Evolutionary conservation across 306 rosid genomes (phyloP).

Genomic region (Boehmeria nivea): DNA sequence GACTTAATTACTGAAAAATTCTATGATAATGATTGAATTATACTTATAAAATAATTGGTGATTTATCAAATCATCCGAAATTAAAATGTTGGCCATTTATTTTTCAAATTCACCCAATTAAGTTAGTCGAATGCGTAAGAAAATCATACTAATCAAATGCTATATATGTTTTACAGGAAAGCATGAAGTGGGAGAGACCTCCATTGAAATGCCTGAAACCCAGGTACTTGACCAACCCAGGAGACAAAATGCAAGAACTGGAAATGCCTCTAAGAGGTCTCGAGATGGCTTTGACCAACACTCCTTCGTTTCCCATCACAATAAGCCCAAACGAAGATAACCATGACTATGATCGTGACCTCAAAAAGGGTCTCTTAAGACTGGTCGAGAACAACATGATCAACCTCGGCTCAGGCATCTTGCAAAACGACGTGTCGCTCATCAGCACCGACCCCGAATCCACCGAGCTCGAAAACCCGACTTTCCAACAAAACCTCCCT

Average conservation of each 20-base stretch:
- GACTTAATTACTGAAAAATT: no score
- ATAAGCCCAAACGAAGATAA: background rate
- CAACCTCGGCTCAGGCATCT: constrained; percentile 20
- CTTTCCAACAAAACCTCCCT: constrained; percentile 38
- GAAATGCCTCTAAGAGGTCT: constrained; percentile 46
- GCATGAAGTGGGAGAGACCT: constrained; percentile 59
- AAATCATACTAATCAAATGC: no score
- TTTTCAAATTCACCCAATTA: no score
- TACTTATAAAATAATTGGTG: no score
- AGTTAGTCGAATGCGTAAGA: no score
- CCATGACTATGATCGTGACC: constrained; percentile 21
- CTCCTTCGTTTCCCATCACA: constrained; percentile 35
- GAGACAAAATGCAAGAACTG: constrained; percentile 32
- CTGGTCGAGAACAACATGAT: constrained; percentile 33
- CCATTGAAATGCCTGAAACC: constrained; percentile 19
- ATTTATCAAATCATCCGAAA: no score
- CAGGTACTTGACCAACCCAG: constrained; percentile 11
- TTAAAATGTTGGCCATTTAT: no score
- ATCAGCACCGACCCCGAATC: constrained; percentile 43
- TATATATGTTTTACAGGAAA: constrained; percentile 30
- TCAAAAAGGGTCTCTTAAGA: constrained; percentile 29
- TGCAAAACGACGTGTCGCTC: constrained; percentile 20
- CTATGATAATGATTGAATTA: no score
- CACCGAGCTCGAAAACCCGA: constrained; percentile 18
- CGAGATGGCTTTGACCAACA: constrained; percentile 45